Base-by-base conservation (phyloP, 1,284 basidiomycete genomes). In the Marasmius oreades region DNA sequence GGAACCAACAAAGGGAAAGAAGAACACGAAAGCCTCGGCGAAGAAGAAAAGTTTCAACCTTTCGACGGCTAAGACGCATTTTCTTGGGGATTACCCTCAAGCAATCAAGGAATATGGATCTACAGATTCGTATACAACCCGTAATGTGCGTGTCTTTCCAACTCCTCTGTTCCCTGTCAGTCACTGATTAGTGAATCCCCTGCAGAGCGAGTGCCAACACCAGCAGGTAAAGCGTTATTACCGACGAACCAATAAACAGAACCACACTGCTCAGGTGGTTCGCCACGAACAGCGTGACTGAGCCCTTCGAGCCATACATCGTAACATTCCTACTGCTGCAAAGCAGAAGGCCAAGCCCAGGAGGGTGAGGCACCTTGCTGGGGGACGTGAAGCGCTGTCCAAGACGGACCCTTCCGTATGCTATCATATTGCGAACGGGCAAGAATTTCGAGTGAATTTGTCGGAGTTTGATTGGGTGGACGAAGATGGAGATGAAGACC, bases 201-300 rank as follows among this genome's bases (percentile, higher is more conserved):
- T n/a, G 34, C 20, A 51, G 55, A 36, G 37, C 5, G 55, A 55
- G 23, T 10, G 10, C 6, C 34, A 51, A 28, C 55, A 55, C 22
- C n/a, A 18, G 6, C 33, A 10, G 3, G 36, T 31, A n/a, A 55
- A 55, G 37, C 1, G 20, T 14, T 26, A 23, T 20, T 55, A 55
- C 20, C 22, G 39, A 31, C 47, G 39, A 3, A 55, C 55, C 7
- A 51, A 12, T 14, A 55, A 51, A 39, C 12, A 22, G 3, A 12
- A n/a, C n/a, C n/a, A n/a, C n/a, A n/a, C n/a, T n/a, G n/a, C n/a
- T n/a, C n/a, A n/a, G n/a, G n/a, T n/a, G 23, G 2, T 51, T 39
- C 34, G 47, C 42, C 11, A 26, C 36, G 8, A 46, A 51, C 20
- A 16, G 8, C 34, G 34, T 16, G 16, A 36, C 8, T 16, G 34